A percentile compares a stretch with the other conserved stretches of the same genome.
These are phyloP conservation scores for Mallotus japonicus DNA, from an alignment of 441 rosid species.

Conservation along the genomic window DNA sequence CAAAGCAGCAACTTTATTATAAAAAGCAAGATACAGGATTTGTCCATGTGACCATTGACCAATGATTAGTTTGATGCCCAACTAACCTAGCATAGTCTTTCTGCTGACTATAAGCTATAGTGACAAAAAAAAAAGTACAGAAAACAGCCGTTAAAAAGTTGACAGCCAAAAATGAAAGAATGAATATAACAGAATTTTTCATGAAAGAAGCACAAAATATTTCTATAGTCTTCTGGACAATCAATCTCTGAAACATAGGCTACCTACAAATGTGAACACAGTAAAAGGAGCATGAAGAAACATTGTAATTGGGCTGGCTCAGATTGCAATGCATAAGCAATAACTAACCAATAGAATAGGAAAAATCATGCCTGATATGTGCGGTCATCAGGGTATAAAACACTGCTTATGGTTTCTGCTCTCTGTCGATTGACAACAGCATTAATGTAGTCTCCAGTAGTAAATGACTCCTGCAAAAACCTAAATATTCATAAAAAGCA, in stretches of 20 bases:
- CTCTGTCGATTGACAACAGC: constrained; percentile 52
- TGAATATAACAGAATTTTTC: not conserved
- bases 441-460: constrained; percentile 51
- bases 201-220: constrained; percentile 14
- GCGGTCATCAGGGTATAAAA: constrained; percentile 56
- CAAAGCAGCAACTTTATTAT: no score
- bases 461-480: constrained; percentile 39
- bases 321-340: constrained; percentile 7
- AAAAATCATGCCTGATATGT: constrained; percentile 44
- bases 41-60: no score
- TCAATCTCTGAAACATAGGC: constrained; percentile 2
- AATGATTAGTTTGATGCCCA: no score
- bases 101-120: not conserved
- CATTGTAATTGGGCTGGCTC: not conserved
- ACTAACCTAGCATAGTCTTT: not conserved
- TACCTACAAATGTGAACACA: constrained; percentile 1
- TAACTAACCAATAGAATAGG: constrained; percentile 25
- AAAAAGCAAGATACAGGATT: no score
- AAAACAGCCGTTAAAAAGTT: not conserved
- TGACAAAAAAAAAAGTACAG: not conserved
- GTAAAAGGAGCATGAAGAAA: constrained; percentile 2
- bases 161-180: not conserved
- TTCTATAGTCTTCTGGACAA: not conserved
- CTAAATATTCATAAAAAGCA: not conserved
- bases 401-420: constrained; percentile 51